These are phyloP conservation scores for Linum lewisii DNA, from an alignment of 345 rosid species.

Conservation along the genomic window DNA sequence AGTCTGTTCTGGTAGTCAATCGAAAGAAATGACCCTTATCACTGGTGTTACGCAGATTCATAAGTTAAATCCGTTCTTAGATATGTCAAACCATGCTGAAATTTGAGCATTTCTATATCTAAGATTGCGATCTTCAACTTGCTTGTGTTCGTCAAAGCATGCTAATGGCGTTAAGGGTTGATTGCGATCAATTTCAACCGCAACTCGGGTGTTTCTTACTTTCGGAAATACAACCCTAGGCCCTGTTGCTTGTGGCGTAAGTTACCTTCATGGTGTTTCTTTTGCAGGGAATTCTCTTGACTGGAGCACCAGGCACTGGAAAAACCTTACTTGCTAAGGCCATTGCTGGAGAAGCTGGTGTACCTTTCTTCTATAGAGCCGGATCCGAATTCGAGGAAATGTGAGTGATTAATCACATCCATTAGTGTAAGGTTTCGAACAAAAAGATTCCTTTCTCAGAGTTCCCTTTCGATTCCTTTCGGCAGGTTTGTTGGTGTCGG, in stretches of 20 bases:
- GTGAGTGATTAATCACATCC: constrained; percentile 37
- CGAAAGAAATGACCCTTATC: too few species aligned
- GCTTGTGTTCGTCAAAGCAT: too few species aligned
- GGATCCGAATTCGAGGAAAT: constrained; percentile 99
- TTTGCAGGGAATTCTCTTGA: constrained; percentile 89
- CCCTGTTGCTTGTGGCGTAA: background rate
- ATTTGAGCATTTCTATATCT: too few species aligned
- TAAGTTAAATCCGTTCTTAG: too few species aligned
- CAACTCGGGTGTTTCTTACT: too few species aligned
- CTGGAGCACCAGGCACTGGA: constrained; percentile 99
- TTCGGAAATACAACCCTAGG: background rate
- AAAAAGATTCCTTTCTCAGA: constrained; percentile 7
- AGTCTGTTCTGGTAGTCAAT: too few species aligned
- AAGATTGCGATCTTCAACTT: too few species aligned
- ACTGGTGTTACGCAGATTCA: too few species aligned
- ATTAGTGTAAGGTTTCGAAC: background rate
- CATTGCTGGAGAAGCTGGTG: constrained; percentile 99
- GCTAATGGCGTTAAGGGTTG: too few species aligned
- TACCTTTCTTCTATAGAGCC: constrained; percentile 94
- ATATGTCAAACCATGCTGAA: too few species aligned
- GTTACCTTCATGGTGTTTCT: constrained; percentile 9
- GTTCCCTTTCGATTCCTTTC: constrained; percentile 13
- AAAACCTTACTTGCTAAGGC: constrained; percentile 99
- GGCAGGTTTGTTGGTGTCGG: constrained; percentile 99
- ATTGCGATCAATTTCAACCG: too few species aligned